Conservation (phyloP, 495 filamentous ascomycete species). For the Penicillium paxilli region DNA sequence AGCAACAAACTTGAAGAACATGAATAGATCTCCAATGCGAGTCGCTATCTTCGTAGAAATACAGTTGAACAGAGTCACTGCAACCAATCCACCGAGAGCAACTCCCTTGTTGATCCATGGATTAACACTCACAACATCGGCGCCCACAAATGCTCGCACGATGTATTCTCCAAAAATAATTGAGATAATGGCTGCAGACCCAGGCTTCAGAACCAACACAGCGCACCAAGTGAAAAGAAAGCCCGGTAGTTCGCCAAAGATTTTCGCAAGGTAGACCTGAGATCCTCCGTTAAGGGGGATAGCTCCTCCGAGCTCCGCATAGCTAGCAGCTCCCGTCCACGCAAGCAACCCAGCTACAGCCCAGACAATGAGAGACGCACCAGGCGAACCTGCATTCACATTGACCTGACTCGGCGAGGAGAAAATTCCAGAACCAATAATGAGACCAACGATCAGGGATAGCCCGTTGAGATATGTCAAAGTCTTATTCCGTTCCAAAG, state of each 20-base stretch:
- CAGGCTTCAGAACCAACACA: slow-evolving; percentile 90
- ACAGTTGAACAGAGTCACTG: slow-evolving; percentile 84
- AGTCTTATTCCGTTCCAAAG: slow-evolving; percentile 91
- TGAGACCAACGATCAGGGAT: slow-evolving; percentile 84
- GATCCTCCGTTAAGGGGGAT: slow-evolving; percentile 94
- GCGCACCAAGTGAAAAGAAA: slow-evolving; percentile 97
- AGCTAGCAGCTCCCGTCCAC: slow-evolving; percentile 95
- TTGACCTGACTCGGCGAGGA: slow-evolving; percentile 94
- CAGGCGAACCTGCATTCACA: slow-evolving; percentile 86
- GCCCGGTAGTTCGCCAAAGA: slow-evolving; percentile 87
- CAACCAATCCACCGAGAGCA: slow-evolving; percentile 70
- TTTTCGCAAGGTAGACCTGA: slow-evolving; percentile 91
- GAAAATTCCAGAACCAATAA: slow-evolving; percentile 98
- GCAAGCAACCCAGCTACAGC: slow-evolving; percentile 83
- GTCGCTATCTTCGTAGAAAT: slow-evolving; percentile 86
- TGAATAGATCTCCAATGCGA: slow-evolving; percentile 81
- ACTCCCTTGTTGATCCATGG: slow-evolving; percentile 91
- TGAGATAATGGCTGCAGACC: slow-evolving; percentile 87
- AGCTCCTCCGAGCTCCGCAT: slow-evolving; percentile 92
- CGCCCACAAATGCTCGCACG: slow-evolving; percentile 79
- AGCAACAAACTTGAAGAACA: slow-evolving; percentile 95
- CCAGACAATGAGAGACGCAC: slow-evolving; percentile 89
- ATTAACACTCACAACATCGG: slow-evolving; percentile 72
- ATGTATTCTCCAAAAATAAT: slow-evolving; percentile 98
- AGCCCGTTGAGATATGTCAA: slow-evolving; percentile 92